Evolutionary conservation across 2,329 filamentous ascomycete species (phyloP).

Genomic region (Colletotrichum destructivum): DNA sequence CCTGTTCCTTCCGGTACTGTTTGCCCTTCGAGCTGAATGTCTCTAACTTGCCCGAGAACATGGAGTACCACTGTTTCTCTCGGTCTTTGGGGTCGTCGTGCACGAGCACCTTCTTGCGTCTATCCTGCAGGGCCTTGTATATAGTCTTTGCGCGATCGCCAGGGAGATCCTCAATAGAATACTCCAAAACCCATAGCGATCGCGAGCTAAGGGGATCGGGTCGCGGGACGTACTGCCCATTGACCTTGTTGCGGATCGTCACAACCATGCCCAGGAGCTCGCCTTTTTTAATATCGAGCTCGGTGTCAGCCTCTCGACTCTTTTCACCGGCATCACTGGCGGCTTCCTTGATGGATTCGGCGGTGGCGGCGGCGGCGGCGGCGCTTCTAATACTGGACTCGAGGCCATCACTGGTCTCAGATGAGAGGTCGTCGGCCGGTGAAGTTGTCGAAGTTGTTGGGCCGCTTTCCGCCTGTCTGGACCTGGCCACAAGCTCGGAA

Average conservation of each 20-base stretch:
- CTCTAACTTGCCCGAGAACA: slow-evolving; percentile 61
- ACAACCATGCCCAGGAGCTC: slow-evolving; percentile 79
- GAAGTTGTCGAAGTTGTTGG: slow-evolving; percentile 3
- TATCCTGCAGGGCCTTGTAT: slow-evolving; percentile 70
- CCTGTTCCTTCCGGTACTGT: slow-evolving; percentile 69
- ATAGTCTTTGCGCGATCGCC: slow-evolving; percentile 61
- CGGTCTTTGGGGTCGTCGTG: slow-evolving; percentile 58
- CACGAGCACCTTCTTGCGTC: slow-evolving; percentile 66
- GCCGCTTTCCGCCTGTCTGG: slow-evolving; percentile 10
- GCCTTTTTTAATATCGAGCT: slow-evolving; percentile 27
- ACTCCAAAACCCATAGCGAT: slow-evolving; percentile 81
- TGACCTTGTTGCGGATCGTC: slow-evolving; percentile 80
- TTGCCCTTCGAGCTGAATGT: slow-evolving; percentile 68
- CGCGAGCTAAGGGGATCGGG: slow-evolving; percentile 63
- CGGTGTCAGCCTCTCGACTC: slow-evolving; percentile 33
- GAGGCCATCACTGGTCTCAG: not conserved
- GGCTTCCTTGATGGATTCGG: not conserved
- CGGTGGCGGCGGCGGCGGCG: not conserved
- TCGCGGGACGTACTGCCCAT: slow-evolving; percentile 74
- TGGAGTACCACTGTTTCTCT: slow-evolving; percentile 60
- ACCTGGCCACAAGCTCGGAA: slow-evolving; percentile 60
- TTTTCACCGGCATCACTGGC: slow-evolving; percentile 24
- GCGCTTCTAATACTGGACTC: not conserved
- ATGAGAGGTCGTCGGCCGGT: not conserved
- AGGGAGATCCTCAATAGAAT: slow-evolving; percentile 77